A percentile compares a stretch with the other conserved stretches of the same genome.
Conservation (phyloP, 495 filamentous ascomycete species). For the Talaromyces stipitatus region DNA sequence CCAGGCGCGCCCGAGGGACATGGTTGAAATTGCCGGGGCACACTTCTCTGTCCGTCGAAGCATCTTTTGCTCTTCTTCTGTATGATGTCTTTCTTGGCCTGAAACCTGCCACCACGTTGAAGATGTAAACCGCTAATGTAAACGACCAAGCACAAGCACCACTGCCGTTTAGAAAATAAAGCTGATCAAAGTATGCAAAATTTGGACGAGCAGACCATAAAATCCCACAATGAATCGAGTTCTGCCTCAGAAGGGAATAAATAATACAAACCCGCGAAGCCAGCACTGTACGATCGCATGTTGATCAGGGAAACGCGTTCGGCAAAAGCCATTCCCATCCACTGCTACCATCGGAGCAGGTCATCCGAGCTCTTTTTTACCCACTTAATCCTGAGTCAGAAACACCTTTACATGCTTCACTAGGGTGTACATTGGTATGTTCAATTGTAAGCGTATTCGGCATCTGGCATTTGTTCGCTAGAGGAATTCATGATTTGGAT, state of each 20-base stretch:
- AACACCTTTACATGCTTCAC: too few species aligned
- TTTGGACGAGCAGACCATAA: too few species aligned
- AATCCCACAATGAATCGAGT: too few species aligned
- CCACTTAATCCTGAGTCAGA: too few species aligned
- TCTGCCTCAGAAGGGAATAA: neutral
- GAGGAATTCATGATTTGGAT: too few species aligned
- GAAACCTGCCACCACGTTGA: neutral
- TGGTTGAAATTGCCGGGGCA: slow-evolving; percentile 43
- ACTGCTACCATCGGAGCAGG: neutral
- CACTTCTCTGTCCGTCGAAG: too few species aligned
- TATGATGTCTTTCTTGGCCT: neutral
- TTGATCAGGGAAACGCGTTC: neutral
- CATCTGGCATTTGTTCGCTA: too few species aligned
- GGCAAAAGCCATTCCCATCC: neutral
- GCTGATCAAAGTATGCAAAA: neutral
- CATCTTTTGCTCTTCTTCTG: neutral
- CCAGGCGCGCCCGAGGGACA: slow-evolving; percentile 57
- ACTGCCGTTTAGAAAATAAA: neutral
- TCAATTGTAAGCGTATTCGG: too few species aligned
- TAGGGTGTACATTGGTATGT: too few species aligned
- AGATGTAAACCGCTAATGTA: neutral
- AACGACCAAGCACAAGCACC: neutral
- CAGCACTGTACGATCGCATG: neutral
- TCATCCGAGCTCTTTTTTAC: too few species aligned
- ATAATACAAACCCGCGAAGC: neutral